phyloP scores from a whole-genome alignment of 1,284 basidiomycete species.

The Mycosarcoma mackinlayi region DNA sequence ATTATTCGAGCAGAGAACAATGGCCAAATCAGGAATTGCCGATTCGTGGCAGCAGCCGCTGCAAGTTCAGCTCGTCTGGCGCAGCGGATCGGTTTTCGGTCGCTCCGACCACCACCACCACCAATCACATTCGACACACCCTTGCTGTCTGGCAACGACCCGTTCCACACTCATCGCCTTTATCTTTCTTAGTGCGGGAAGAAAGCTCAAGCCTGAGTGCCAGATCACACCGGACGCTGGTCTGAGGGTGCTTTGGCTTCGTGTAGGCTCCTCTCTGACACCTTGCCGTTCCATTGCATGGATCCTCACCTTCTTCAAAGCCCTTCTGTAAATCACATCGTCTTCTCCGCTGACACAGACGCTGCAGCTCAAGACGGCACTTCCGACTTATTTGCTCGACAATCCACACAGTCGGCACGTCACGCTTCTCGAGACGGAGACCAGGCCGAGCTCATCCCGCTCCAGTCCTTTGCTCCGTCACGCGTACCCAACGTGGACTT shows the following conservation, averaged over 20 bases:
- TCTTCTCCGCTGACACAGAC: background rate
- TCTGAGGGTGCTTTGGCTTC: too few relatives aligned
- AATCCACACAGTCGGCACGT: background rate
- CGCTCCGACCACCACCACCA: background rate
- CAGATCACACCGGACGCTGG: too few relatives aligned
- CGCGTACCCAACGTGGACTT: slow-evolving; percentile 1
- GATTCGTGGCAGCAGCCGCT: background rate
- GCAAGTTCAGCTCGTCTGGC: too few relatives aligned
- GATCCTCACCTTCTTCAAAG: slow-evolving; percentile 2
- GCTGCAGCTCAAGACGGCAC: background rate
- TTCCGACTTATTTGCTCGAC: background rate
- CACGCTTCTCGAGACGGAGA: slow-evolving; percentile 2
- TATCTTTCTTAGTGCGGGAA: too few relatives aligned
- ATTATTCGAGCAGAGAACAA: background rate
- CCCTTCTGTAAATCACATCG: slow-evolving; percentile 8
- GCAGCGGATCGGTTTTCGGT: too few relatives aligned
- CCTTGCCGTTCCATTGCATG: slow-evolving; percentile 21
- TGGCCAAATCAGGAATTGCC: background rate
- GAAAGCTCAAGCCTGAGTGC: too few relatives aligned
- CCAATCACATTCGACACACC: background rate
- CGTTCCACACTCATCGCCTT: too few relatives aligned
- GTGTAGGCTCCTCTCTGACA: too few relatives aligned
- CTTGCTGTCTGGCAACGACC: background rate
- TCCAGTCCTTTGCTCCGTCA: slow-evolving; percentile 30
- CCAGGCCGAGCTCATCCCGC: slow-evolving; percentile 37